These are phyloP conservation scores for Colletotrichum sp. DNA, from an alignment of 2,329 filamentous ascomycete genomes.

Conservation along the genomic window DNA sequence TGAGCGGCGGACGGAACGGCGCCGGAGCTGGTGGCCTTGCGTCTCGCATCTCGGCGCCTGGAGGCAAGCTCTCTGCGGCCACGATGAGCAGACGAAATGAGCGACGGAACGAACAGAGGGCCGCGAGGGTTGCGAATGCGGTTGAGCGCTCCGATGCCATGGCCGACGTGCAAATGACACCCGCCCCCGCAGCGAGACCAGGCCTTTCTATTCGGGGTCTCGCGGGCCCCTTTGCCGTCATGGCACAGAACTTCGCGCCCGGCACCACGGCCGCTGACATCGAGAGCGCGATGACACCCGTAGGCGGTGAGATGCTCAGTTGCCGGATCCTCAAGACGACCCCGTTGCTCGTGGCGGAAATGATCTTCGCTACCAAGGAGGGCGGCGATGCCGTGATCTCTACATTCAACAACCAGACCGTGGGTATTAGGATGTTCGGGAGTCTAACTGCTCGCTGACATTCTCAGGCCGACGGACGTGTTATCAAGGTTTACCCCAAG, in stretches of 20 bases:
- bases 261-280: slow-evolving; percentile 85
- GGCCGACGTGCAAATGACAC: slow-evolving; percentile 29
- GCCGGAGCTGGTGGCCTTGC: slow-evolving; percentile 42
- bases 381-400: slow-evolving; percentile 77
- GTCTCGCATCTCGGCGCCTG: slow-evolving; percentile 49
- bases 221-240: slow-evolving; percentile 73
- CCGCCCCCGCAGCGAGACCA: slow-evolving; percentile 24
- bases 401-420: slow-evolving; percentile 81
- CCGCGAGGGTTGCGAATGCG: slow-evolving; percentile 50
- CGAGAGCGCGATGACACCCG: slow-evolving; percentile 78
- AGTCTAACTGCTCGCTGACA: not conserved
- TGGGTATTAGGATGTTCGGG: slow-evolving; percentile 41
- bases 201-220: slow-evolving; percentile 77
- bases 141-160: slow-evolving; percentile 44
- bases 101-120: slow-evolving; percentile 35
- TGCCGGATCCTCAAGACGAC: slow-evolving; percentile 71
- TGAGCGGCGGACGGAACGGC: slow-evolving; percentile 33
- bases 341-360: slow-evolving; percentile 79
- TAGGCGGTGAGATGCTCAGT: slow-evolving; percentile 71
- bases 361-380: slow-evolving; percentile 74
- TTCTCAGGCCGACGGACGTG: slow-evolving; percentile 72
- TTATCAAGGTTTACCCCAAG: slow-evolving; percentile 77
- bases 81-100: slow-evolving; percentile 24
- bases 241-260: slow-evolving; percentile 82
- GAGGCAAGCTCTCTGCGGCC: slow-evolving; percentile 30